Conservation (phyloP, 108 stramenopile genomes). For the Discostella stelligeroides region DNA sequence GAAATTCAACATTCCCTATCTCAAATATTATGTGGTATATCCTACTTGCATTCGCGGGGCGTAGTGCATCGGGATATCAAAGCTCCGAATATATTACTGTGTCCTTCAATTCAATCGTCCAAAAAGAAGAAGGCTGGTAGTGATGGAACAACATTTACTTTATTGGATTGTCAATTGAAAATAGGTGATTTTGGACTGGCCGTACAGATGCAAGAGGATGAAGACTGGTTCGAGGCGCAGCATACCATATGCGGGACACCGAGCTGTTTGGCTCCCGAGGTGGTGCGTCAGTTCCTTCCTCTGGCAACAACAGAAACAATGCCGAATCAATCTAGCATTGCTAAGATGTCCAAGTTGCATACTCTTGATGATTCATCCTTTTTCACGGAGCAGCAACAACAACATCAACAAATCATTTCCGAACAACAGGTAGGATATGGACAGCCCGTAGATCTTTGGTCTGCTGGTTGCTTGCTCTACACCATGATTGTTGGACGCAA, state of each 20-base stretch:
- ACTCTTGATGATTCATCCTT: no score
- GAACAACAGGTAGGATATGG: constrained; percentile 3
- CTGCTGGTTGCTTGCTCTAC: constrained; percentile 30
- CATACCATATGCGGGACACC: constrained; percentile 37
- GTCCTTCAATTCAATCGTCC: constrained; percentile 2
- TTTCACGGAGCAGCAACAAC: not conserved
- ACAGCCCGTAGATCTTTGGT: constrained; percentile 28
- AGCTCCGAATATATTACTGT: constrained; percentile 28
- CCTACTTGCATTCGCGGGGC: constrained; percentile 25
- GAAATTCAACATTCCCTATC: constrained; percentile 21
- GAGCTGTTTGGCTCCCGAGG: constrained; percentile 33
- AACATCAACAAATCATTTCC: not conserved
- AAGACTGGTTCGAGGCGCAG: constrained; percentile 27
- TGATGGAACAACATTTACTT: not conserved
- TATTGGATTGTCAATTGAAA: constrained; percentile 25
- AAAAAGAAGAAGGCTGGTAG: not conserved
- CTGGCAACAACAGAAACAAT: not conserved
- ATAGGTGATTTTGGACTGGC: constrained; percentile 40
- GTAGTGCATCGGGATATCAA: constrained; percentile 42
- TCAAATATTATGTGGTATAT: constrained; percentile 19
- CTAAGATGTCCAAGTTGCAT: not conserved
- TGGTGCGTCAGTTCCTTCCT: not conserved
- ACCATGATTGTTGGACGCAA: constrained; percentile 30
- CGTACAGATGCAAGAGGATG: constrained; percentile 30
- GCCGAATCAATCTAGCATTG: not conserved